Percentiles rank a stretch among this genome's conserved stretches.
These are phyloP conservation scores for Fagus sylvatica DNA, from an alignment of 306 rosid genomes.

Conservation along the genomic window DNA sequence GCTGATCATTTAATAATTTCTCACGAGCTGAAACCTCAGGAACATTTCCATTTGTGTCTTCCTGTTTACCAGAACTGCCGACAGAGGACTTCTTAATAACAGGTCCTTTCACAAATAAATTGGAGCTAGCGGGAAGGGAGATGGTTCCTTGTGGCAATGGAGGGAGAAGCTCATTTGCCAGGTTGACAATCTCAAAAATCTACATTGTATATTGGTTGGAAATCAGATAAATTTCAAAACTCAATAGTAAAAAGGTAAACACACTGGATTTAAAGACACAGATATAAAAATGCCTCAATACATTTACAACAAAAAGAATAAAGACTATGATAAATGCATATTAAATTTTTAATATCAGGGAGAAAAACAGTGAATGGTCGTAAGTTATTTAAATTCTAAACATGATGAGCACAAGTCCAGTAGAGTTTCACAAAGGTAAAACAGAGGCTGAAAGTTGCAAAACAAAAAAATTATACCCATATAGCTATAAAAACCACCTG, in stretches of 20 bases:
- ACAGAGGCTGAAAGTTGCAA: background rate
- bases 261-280: background rate
- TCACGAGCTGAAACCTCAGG: constrained; percentile 85
- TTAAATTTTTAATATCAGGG: background rate
- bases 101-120: constrained; percentile 77
- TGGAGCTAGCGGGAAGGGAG: constrained; percentile 69
- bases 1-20: constrained; percentile 86
- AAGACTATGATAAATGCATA: background rate
- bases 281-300: background rate
- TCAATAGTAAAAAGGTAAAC: background rate
- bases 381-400: too few species aligned
- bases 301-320: background rate
- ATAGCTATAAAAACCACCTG: background rate
- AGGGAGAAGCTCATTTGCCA: constrained; percentile 96
- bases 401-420: background rate
- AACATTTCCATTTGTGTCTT: constrained; percentile 63
- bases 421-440: background rate
- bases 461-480: background rate
- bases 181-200: constrained; percentile 97
- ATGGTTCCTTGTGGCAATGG: constrained; percentile 93
- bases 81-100: constrained; percentile 61
- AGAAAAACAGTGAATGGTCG: background rate
- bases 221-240: constrained; percentile 1
- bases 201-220: constrained; percentile 21
- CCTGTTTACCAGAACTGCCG: constrained; percentile 74